Evolutionary conservation across 2,329 filamentous ascomycete genomes (phyloP).

Genomic region (Cercospora zeae-maydis): DNA sequence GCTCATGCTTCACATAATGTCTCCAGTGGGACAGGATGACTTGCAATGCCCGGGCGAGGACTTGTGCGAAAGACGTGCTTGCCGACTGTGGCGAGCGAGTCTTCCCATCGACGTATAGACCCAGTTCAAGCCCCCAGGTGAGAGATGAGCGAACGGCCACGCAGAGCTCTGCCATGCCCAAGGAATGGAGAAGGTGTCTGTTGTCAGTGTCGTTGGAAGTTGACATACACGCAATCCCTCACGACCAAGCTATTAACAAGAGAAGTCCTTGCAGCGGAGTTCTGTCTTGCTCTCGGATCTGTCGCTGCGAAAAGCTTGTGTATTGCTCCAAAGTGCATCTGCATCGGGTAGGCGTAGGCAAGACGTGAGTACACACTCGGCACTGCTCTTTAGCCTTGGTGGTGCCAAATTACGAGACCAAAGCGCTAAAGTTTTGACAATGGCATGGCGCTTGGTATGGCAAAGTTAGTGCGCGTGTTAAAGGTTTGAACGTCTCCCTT

Average conservation of each 20-base stretch:
- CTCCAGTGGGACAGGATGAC: not conserved
- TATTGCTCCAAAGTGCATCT: not conserved
- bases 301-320: not conserved
- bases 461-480: too few relatives aligned
- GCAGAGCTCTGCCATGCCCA: not conserved
- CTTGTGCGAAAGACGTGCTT: not conserved
- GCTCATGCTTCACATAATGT: not conserved
- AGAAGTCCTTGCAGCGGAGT: not conserved
- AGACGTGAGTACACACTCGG: not conserved
- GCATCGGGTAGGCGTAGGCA: not conserved
- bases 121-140: too few relatives aligned
- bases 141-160: not conserved
- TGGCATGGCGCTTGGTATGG: too few relatives aligned
- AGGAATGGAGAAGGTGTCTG: not conserved
- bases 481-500: too few relatives aligned
- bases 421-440: not conserved
- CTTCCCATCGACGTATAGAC: too few relatives aligned
- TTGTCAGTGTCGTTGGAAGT: not conserved
- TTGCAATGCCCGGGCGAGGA: not conserved
- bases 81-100: not conserved
- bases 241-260: not conserved
- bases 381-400: not conserved
- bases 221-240: not conserved
- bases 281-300: not conserved
- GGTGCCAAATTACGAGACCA: not conserved